phyloP scores from a whole-genome alignment of 2,329 filamentous ascomycete species.

The Colletotrichum sp. region DNA sequence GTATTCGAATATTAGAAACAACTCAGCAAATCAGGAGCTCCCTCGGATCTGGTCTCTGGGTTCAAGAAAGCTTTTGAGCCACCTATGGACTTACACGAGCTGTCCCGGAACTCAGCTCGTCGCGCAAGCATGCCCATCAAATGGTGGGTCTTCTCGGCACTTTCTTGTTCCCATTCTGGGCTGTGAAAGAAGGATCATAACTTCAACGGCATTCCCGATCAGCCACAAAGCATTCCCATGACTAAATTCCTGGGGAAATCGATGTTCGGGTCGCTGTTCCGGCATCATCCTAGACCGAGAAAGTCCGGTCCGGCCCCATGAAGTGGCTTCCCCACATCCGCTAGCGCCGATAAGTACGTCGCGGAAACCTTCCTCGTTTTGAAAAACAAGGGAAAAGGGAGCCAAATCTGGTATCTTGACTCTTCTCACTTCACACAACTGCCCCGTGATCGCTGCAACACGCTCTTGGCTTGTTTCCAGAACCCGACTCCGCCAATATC shows the following conservation, averaged over 20 bases:
- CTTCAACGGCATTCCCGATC: not conserved
- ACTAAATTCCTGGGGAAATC: not conserved
- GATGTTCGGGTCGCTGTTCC: not conserved
- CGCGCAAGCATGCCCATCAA: not conserved
- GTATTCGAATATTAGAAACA: not conserved
- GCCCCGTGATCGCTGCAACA: not conserved
- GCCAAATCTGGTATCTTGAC: not conserved
- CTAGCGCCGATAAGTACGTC: constrained; percentile 1
- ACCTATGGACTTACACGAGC: not conserved
- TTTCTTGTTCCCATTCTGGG: not conserved
- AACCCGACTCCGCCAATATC: not conserved
- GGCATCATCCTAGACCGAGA: constrained; percentile 1
- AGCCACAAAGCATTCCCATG: not conserved
- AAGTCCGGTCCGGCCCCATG: not conserved
- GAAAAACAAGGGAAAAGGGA: not conserved
- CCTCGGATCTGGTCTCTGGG: not conserved
- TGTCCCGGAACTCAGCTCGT: not conserved
- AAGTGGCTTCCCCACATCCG: not conserved
- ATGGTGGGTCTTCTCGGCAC: not conserved
- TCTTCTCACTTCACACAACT: not conserved
- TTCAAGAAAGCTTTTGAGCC: not conserved
- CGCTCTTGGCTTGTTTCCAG: not conserved
- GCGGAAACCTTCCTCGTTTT: constrained; percentile 5
- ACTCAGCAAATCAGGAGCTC: not conserved
- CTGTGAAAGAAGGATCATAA: not conserved